Base-by-base conservation (phyloP, 108 stramenopile species). In the Cylindrotheca fusiformis region DNA sequence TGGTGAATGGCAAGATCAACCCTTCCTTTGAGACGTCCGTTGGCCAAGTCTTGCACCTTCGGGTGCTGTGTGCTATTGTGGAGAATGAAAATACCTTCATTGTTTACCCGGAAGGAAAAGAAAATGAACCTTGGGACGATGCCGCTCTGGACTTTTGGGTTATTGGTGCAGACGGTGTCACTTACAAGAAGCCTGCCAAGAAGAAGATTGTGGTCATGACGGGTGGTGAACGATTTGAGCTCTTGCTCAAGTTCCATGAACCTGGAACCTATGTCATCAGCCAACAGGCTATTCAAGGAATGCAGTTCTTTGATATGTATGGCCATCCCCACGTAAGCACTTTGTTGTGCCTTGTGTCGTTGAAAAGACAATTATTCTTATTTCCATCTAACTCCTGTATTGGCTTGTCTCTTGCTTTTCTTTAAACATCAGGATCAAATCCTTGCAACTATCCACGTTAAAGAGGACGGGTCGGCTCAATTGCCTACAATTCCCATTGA, bases 11-110 rank as follows among this genome's bases (percentile, higher is more conserved):
- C 10, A 32, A 72, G 47, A 68, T 65, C 30, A 72, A 20, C 0
- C 77, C 71, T 1, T 52, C 18, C 1, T 78, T 72, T 27, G 45
- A 50, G 0, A 48, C 26, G 30, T 29, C 5, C 0, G 63, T 65
- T 6, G 52, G 45, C 23, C 28, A 72, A 67, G 63, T 72, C 18
- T 49, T 78, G 18, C 71, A 72, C 49, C 52, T 78, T 2, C 66
- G 77, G 5, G 55, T 44, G 27, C 36, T 78, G 1, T 78, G 77
- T 52, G 77, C 48, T 0, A 78, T 71, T 1, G 59, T 72, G 3
- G 77, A 78, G 27, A 78, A 78, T 59, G 77, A 78, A 58, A 72
- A 78, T 48, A 78, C 77, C 20, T 78, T 78, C 22, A 78, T 78
- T 49, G 60, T 78, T 0, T 78, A 72, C 55, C 50, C 45, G 28